Evolutionary conservation across 345 rosid genomes (phyloP), one percentile per base, ranked within the genome.

Genomic region (Jatropha curcas): DNA sequence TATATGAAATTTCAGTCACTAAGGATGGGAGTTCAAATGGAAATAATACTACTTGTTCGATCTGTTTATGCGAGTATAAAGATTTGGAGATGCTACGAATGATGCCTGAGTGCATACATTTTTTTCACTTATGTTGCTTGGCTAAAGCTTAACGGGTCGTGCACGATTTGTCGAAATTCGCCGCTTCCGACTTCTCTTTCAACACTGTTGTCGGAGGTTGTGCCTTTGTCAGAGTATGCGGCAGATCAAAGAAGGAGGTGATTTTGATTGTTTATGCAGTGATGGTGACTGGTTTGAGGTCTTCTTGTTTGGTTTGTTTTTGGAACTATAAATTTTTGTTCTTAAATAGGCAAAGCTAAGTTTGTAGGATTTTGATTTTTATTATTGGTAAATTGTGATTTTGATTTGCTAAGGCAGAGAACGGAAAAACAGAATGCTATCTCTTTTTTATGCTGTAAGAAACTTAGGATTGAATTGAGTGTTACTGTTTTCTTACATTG

Each of bases 51-150:
- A 82, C 88, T 13, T 95, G 99, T 68, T 86, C 99, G 79, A 92
- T 95, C 53, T 95, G 99, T 81, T 69, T 95, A 56, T 88, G 94
- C 41, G 98, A 95, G 86, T 95, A 91, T 83, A 91, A 75, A 81
- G 97, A 95, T 53, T 74, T 75, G 68, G 99, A 95, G 97, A 88
- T 92, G 97, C 28, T 92, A 79, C 87, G 98, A 82, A 92, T 95
- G 98, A 95, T 92, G 99, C 99, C 99, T 0, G 99, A 95, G 81
- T 95, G 99, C 52, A 83, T 90, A 56, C 99, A 95, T 74, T 86
- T 66, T 74, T 95, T 95, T 76, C 99, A 95, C 71, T 60, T 88
- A 65, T 73, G 76, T 55, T 95, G 89, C 97, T 30, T 95, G 99
- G 99, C 85, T 95, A 24, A 95, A 90, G 87, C 99, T 92, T 43